Conservation (phyloP, 441 rosid species). For the Euphorbia schlechtendalii region DNA sequence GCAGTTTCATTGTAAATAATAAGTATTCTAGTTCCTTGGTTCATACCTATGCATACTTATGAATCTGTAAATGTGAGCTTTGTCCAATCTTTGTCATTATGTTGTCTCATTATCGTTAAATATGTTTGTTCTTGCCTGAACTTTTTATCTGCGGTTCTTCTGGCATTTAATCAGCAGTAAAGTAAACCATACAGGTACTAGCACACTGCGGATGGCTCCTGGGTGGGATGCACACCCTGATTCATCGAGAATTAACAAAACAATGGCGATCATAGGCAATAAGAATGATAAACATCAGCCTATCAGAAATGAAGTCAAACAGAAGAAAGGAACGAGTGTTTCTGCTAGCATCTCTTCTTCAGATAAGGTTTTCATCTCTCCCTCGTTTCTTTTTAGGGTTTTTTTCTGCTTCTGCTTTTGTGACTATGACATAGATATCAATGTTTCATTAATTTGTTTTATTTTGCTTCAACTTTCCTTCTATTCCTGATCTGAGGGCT, state of each 20-base stretch:
- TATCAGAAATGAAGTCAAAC: constrained; percentile 36
- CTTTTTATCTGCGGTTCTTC: constrained; percentile 11
- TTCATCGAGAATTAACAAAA: constrained; percentile 36
- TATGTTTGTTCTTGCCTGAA: not conserved
- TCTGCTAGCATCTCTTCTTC: constrained; percentile 27
- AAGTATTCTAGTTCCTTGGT: not conserved
- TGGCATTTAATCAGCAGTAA: constrained; percentile 27
- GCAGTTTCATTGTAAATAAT: no score
- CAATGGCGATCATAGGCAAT: constrained; percentile 28
- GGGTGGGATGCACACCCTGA: constrained; percentile 33
- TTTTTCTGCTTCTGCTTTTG: not conserved
- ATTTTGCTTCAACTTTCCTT: not conserved
- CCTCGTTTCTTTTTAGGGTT: not conserved
- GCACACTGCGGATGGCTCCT: constrained; percentile 28
- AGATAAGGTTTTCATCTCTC: constrained; percentile 43
- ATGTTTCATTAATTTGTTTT: not conserved
- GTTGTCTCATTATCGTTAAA: not conserved
- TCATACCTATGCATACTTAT: not conserved
- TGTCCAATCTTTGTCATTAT: not conserved
- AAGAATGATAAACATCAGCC: constrained; percentile 27
- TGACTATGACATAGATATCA: not conserved
- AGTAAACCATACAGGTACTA: constrained; percentile 27
- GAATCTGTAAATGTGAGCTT: not conserved
- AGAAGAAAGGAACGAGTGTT: constrained; percentile 39
- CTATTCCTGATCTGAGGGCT: not conserved